Conservation (phyloP, 331 rosid genomes). For the Stylosanthes scabra region DNA sequence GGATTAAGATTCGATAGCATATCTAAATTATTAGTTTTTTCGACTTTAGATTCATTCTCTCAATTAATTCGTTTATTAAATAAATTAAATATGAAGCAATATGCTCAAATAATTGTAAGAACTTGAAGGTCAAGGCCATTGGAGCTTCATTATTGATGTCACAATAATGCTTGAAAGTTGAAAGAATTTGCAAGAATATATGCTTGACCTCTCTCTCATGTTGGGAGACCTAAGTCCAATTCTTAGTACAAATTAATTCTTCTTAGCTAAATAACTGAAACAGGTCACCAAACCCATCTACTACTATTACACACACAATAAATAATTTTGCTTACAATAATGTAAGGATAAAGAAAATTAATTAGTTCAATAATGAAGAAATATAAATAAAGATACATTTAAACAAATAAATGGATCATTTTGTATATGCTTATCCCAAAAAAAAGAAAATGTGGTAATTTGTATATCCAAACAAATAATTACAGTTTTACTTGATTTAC, state of each 20-base stretch:
- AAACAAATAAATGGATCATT: neutral
- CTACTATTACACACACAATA: neutral
- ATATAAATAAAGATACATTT: neutral
- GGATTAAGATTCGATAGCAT: too few species aligned
- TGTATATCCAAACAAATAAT: neutral
- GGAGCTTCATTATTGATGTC: slow-evolving; percentile 37
- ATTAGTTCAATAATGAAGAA: neutral
- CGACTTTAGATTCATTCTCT: too few species aligned
- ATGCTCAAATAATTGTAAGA: slow-evolving; percentile 19
- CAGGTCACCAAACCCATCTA: slow-evolving; percentile 34
- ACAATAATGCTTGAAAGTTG: neutral
- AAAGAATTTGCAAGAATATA: slow-evolving; percentile 13
- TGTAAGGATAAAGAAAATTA: slow-evolving; percentile 17
- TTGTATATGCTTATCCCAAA: neutral
- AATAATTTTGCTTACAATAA: neutral
- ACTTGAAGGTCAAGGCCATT: slow-evolving; percentile 12
- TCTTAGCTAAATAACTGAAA: slow-evolving; percentile 20
- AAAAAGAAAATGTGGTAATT: neutral
- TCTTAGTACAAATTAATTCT: slow-evolving; percentile 7
- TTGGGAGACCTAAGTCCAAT: slow-evolving; percentile 6
- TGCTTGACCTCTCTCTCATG: slow-evolving; percentile 17
- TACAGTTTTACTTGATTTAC: neutral
- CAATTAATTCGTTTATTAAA: too few species aligned
- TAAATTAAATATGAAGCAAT: too few species aligned
- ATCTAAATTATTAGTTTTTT: too few species aligned